These are phyloP conservation scores for Dianthus caryophyllus DNA, from an alignment of 148 eudicot genomes.

Conservation along the genomic window DNA sequence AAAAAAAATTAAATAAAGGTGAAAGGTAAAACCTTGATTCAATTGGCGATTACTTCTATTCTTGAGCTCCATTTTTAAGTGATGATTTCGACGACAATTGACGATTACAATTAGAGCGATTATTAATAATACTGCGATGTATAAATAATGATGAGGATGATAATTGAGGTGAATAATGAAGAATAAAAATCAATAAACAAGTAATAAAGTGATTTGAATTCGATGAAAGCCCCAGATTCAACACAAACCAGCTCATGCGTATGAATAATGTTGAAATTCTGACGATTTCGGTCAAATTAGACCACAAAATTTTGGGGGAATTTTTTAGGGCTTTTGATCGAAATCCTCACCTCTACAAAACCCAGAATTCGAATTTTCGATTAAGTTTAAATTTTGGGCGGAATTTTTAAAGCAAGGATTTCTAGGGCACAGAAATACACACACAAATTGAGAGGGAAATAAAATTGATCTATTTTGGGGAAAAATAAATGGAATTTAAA, in stretches of 20 bases:
- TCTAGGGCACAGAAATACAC: conserved; percentile 1
- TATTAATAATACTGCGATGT: conserved; percentile 5
- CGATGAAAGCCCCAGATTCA: conserved; percentile 53
- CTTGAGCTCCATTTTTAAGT: conserved; percentile 49
- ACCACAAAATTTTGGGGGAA: background rate
- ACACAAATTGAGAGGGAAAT: background rate
- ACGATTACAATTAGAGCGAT: conserved; percentile 10
- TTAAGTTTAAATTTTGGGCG: background rate
- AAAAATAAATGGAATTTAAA: background rate
- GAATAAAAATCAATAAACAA: conserved; percentile 48
- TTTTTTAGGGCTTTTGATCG: background rate
- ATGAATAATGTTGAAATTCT: conserved; percentile 13
- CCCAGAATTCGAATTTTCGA: conserved; percentile 13
- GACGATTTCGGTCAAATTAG: background rate
- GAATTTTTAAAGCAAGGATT: conserved; percentile 1
- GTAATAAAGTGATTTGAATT: conserved; percentile 76
- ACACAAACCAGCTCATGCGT: conserved; percentile 81
- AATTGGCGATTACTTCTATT: conserved; percentile 65
- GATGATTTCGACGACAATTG: conserved; percentile 17
- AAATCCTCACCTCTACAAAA: conserved; percentile 8
- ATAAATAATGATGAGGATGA: conserved; percentile 21
- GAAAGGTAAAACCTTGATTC: conserved; percentile 38
- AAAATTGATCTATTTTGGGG: background rate
- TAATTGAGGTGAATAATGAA: conserved; percentile 55
- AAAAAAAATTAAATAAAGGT: conserved; percentile 5